phyloP scores from a whole-genome alignment of 2,329 filamentous ascomycete genomes.

The Fusarium incarnatum region DNA sequence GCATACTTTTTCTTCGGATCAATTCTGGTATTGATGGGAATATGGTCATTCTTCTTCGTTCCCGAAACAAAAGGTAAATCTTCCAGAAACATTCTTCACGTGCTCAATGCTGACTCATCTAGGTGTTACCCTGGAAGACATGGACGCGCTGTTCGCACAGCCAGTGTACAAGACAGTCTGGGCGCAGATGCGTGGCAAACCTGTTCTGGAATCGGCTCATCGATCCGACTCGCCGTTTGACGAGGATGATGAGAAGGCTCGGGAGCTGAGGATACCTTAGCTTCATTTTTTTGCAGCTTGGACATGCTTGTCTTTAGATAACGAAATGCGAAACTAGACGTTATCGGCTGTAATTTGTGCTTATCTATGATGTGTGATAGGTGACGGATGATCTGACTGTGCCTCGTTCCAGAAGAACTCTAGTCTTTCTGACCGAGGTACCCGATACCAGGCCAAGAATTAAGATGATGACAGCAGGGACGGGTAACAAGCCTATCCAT shows the following conservation, averaged over 20 bases:
- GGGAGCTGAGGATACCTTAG: slow-evolving; percentile 41
- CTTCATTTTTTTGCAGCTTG: slow-evolving; percentile 13
- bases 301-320: slow-evolving; percentile 14
- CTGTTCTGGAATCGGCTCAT: slow-evolving; percentile 28
- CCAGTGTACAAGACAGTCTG: slow-evolving; percentile 51
- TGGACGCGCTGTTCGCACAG: slow-evolving; percentile 54
- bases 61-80: slow-evolving; percentile 62
- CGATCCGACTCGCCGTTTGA: slow-evolving; percentile 40
- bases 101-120: slow-evolving; percentile 2
- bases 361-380: slow-evolving; percentile 10
- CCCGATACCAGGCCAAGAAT: neutral
- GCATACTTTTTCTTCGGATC: slow-evolving; percentile 66
- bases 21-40: slow-evolving; percentile 57
- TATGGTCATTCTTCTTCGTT: slow-evolving; percentile 63
- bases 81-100: neutral
- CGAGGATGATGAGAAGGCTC: slow-evolving; percentile 32
- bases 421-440: neutral
- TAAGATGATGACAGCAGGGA: slow-evolving; percentile 29
- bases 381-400: slow-evolving; percentile 12
- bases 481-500: neutral
- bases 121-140: slow-evolving; percentile 60
- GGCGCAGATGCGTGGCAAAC: slow-evolving; percentile 42
- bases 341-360: slow-evolving; percentile 25
- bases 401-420: slow-evolving; percentile 26
- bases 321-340: slow-evolving; percentile 2